Base-by-base conservation (phyloP, 2,329 filamentous ascomycete species). In the Fusarium sp. region DNA sequence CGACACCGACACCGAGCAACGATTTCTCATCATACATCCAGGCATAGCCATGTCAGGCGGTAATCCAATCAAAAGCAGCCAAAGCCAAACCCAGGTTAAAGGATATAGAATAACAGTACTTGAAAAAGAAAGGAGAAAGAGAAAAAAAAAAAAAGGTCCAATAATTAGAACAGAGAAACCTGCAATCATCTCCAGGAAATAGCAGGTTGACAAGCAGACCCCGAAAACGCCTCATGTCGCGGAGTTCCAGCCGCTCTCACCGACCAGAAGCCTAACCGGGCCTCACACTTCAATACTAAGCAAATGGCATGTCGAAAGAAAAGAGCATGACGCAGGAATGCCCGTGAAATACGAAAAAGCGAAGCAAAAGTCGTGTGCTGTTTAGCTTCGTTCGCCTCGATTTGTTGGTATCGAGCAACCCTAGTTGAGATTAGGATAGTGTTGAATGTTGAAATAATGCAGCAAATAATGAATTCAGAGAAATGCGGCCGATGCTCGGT, bases 161-260 rank as follows among this genome's bases (percentile, higher is more conserved):
- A 50, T 43, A 50, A 50, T 60, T 60, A 63, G 35, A 69, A 47
- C 30, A 58, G 57, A 33, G 49, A 64, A 60, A 57, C 58, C 35
- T 58, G 62, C 59, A 57, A 53, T 28, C 46, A 44, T 66, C 58
- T 42, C 43, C 64, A 54, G 47, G 58, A 57, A 67, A 53, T 37
- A 69, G 66, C 63, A 74, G 46, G 38, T 40, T 64, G 38, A 53
- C 59, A 63, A 65, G 64, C 60, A 60, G 56, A 65, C 52, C 68
- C 65, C 62, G 58, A 52, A 74, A 77, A 78, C 74, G 75, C 75
- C 75, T 72, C 66, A 67, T 72, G 56, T 69, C 66, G 75, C 75
- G 75, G 75, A 72, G 71, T 74, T 74, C 80, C 74, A 80, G 79
- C 79, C 80, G 80, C 81, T 83, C 81, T 82, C 82, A 82, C 82